Base-by-base conservation (phyloP, 352 stramenopile genomes). In the Thraustochytrium sp. region DNA sequence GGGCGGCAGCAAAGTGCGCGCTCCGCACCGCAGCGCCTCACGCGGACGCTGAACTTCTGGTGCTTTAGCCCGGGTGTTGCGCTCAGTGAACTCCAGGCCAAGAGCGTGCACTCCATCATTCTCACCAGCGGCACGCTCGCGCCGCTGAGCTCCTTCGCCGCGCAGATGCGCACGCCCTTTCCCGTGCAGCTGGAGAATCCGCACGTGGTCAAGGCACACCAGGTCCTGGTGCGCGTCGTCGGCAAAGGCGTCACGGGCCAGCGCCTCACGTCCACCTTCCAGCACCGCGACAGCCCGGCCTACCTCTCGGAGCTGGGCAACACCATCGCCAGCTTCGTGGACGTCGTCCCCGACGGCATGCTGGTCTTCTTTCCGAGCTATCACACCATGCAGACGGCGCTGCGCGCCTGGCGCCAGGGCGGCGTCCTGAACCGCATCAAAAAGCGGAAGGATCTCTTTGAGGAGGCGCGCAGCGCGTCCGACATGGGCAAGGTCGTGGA, bases 351-450 rank as follows among this genome's bases (percentile, higher is more conserved):
- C 2, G 96, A 96, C 61, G 97, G 97, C 2, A 88, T 99, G 64
- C 91, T 99, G 23, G 91, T 99, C 0, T 99, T 99, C 87, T 99
- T 99, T 83, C 96, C 97, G n/a, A 98, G 94, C 53, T 99, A 99
- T 82, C 90, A 89, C n/a, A 95, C 97, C 65, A 92, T 99, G 87
- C 89, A 98, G 85, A 87, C 93, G 55, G 94, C 88, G 46, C 87
- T 96, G 18, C 85, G 89, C 8, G 85, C 89, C 31, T 97, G 94
- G 94, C 86, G 90, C 62, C 87, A 73, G 2, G 36, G 49, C 31
- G 85, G 82, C 16, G 54, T 61, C 13, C 40, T 77, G 21, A 18
- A 84, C 13, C 29, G 16, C 37, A 76, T 87, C 44, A 34, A 68
- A 36, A 29, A 21, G 2, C 23, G 77, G 2, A 89, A 84, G 37